These are phyloP conservation scores for Leccinum fallax DNA, from an alignment of 1,284 basidiomycete genomes.

Conservation along the genomic window DNA sequence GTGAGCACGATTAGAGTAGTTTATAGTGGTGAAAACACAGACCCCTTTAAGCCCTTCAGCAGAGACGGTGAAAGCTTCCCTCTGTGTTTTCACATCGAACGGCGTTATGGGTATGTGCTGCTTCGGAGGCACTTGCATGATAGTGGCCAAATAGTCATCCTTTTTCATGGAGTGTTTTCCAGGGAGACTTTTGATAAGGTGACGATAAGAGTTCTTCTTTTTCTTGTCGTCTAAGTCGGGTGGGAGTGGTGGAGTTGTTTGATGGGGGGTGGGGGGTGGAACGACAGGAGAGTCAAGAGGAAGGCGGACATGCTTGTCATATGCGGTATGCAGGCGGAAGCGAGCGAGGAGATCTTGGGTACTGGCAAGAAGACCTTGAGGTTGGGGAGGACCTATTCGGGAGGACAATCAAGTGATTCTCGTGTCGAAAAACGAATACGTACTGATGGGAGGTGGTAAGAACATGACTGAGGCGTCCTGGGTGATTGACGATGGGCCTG, in stretches of 20 bases:
- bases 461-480: slow-evolving; percentile 30
- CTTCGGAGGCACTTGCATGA: slow-evolving; percentile 71
- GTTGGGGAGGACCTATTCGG: slow-evolving; percentile 39
- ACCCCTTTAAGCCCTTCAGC: slow-evolving; percentile 76
- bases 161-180: slow-evolving; percentile 84
- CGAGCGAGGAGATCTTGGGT: slow-evolving; percentile 75
- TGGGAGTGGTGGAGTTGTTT: slow-evolving; percentile 43
- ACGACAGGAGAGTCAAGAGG: slow-evolving; percentile 33
- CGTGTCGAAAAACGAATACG: slow-evolving; percentile 8
- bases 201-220: slow-evolving; percentile 76
- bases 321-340: slow-evolving; percentile 66
- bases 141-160: slow-evolving; percentile 67
- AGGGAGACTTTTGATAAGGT: slow-evolving; percentile 75
- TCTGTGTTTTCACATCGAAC: slow-evolving; percentile 69
- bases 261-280: slow-evolving; percentile 32
- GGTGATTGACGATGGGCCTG: slow-evolving; percentile 36
- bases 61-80: slow-evolving; percentile 71
- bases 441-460: slow-evolving; percentile 31
- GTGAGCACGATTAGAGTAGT: slow-evolving; percentile 21
- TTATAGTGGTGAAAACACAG: slow-evolving; percentile 37
- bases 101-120: slow-evolving; percentile 62
- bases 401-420: slow-evolving; percentile 16
- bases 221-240: slow-evolving; percentile 65
- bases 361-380: slow-evolving; percentile 56
- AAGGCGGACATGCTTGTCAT: slow-evolving; percentile 74